Evolutionary conservation across 202 grass and related monocot species (phyloP).

Genomic region (Digitaria exilis): DNA sequence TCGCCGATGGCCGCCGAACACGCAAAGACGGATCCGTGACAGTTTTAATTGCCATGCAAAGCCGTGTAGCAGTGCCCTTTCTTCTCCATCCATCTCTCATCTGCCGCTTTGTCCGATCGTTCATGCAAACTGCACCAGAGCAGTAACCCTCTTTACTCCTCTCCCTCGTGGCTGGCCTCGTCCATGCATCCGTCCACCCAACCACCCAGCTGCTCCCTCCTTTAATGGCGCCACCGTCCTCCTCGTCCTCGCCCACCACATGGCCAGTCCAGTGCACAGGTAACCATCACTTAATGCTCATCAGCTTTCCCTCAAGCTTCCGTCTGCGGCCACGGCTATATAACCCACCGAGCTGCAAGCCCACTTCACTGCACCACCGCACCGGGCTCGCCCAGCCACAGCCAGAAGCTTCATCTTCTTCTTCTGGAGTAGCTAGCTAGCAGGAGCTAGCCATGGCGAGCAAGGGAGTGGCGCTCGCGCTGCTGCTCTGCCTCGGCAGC

Average conservation of each 20-base stretch:
- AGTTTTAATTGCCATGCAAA: background rate
- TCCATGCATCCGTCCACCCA: background rate
- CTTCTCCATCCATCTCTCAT: constrained; percentile 6
- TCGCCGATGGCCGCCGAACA: background rate
- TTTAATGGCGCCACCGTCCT: constrained; percentile 45
- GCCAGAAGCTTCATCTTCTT: background rate
- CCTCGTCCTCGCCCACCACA: constrained; percentile 12
- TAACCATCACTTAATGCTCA: constrained; percentile 26
- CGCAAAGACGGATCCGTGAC: background rate
- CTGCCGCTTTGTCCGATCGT: constrained; percentile 11
- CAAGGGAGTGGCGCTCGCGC: constrained; percentile 39
- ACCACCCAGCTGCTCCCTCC: background rate
- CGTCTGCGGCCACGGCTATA: constrained; percentile 4
- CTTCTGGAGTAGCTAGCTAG: background rate
- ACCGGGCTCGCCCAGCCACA: constrained; percentile 37
- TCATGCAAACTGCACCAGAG: no score
- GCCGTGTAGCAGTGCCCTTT: background rate
- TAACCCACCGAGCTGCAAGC: background rate
- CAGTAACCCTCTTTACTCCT: constrained; percentile 33
- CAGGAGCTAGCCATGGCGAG: background rate
- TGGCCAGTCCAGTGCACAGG: constrained; percentile 23
- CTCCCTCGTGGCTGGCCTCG: background rate
- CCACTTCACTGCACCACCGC: background rate
- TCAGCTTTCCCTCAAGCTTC: constrained; percentile 15
- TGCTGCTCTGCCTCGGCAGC: constrained; percentile 65